Conservation (phyloP, 1,284 basidiomycete genomes). For the Rhizoctonia solani region DNA sequence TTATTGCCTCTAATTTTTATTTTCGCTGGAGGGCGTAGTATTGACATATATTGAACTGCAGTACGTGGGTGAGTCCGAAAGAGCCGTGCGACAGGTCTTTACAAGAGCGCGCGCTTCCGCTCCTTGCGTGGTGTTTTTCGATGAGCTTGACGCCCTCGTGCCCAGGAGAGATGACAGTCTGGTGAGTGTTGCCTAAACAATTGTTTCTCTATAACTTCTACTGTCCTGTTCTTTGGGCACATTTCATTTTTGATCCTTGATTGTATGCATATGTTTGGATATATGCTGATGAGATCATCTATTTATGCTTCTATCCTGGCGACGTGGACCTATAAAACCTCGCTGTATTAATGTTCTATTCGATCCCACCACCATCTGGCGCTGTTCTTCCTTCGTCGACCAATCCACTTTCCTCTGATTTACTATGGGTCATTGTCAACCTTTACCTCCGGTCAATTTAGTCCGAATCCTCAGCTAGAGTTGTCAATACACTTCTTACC, state of each 20-base stretch:
- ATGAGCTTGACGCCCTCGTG: slow-evolving; percentile 95
- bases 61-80: slow-evolving; percentile 98
- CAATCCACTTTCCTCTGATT: not conserved
- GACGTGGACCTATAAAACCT: not conserved
- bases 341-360: too few species aligned
- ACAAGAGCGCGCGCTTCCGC: slow-evolving; percentile 83
- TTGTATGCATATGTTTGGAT: slow-evolving; percentile 1
- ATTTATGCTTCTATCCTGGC: not conserved
- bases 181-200: slow-evolving; percentile 53
- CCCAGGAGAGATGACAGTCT: slow-evolving; percentile 90
- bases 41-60: slow-evolving; percentile 45
- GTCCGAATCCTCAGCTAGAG: slow-evolving; percentile 96
- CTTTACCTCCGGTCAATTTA: too few species aligned
- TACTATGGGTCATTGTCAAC: not conserved
- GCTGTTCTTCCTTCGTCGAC: too few species aligned
- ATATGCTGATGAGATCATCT: slow-evolving; percentile 2
- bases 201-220: not conserved
- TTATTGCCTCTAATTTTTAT: not conserved
- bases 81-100: slow-evolving; percentile 93
- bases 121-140: slow-evolving; percentile 93
- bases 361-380: too few species aligned
- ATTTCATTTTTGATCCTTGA: not conserved
- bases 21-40: not conserved
- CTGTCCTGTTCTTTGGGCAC: not conserved
- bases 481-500: slow-evolving; percentile 96